phyloP scores from a whole-genome alignment of 106 monocot genomes.

The Dendrobium officinale region DNA sequence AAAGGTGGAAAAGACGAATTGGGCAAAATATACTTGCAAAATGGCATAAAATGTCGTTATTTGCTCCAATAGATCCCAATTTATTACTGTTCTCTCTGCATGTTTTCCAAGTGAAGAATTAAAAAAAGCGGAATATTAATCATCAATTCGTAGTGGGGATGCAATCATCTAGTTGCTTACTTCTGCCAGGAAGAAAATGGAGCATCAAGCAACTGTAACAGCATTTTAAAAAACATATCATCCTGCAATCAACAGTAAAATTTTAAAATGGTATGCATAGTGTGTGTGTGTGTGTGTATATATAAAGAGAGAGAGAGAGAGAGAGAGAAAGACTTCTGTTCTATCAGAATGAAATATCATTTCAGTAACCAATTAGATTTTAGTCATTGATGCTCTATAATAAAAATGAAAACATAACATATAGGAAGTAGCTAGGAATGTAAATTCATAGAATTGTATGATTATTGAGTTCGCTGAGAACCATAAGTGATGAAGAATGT shows the following conservation, averaged over 20 bases:
- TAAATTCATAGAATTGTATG: background rate
- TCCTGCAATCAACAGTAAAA: slow-evolving; percentile 47
- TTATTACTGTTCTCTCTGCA: slow-evolving; percentile 29
- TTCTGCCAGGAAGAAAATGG: slow-evolving; percentile 26
- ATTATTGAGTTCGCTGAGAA: background rate
- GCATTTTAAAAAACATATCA: slow-evolving; percentile 79
- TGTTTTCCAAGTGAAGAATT: slow-evolving; percentile 3
- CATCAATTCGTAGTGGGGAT: background rate
- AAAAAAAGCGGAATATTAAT: background rate
- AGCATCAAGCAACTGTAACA: slow-evolving; percentile 59
- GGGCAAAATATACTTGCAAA: slow-evolving; percentile 58
- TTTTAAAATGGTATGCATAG: background rate
- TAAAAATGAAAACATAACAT: background rate
- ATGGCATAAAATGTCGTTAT: slow-evolving; percentile 18
- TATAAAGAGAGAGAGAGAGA: background rate
- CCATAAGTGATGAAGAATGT: background rate
- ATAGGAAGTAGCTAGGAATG: background rate
- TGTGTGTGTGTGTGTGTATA: no score
- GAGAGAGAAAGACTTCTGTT: background rate
- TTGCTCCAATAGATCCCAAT: slow-evolving; percentile 10
- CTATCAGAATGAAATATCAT: background rate
- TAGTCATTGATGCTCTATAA: background rate
- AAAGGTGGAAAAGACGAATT: slow-evolving; percentile 63
- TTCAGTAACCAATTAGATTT: background rate
- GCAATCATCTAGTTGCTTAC: slow-evolving; percentile 28